A percentile compares a stretch with the other conserved stretches of the same genome.
These are phyloP conservation scores for Sphagnurus paluster DNA, from an alignment of 1,284 basidiomycete species.

Conservation along the genomic window DNA sequence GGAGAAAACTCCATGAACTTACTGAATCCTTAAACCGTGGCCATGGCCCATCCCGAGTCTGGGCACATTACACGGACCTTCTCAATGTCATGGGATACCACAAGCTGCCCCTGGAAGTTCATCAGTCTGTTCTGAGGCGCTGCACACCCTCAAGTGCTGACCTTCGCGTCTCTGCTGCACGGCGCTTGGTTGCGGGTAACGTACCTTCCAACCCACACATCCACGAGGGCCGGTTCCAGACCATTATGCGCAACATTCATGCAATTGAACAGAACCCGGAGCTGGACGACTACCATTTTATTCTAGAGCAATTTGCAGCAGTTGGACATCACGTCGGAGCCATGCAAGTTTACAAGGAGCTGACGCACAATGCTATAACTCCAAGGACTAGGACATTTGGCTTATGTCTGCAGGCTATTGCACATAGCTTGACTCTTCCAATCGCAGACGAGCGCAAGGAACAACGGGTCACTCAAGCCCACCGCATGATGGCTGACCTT, in stretches of 20 bases:
- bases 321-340: slow-evolving; percentile 64
- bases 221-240: slow-evolving; percentile 63
- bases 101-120: slow-evolving; percentile 58
- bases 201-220: slow-evolving; percentile 40
- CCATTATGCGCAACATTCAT: slow-evolving; percentile 68
- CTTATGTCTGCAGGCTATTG: slow-evolving; percentile 66
- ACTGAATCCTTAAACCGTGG: slow-evolving; percentile 26
- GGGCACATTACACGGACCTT: slow-evolving; percentile 60
- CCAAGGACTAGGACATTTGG: slow-evolving; percentile 58
- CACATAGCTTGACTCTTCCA: slow-evolving; percentile 63
- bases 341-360: slow-evolving; percentile 59
- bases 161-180: slow-evolving; percentile 45
- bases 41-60: slow-evolving; percentile 48
- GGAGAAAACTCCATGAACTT: slow-evolving; percentile 28
- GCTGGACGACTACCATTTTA: slow-evolving; percentile 69
- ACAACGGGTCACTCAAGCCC: slow-evolving; percentile 39
- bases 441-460: slow-evolving; percentile 35
- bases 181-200: slow-evolving; percentile 36
- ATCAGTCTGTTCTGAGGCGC: slow-evolving; percentile 65
- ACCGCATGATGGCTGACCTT: slow-evolving; percentile 48
- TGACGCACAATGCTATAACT: slow-evolving; percentile 41
- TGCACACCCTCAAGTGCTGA: slow-evolving; percentile 50
- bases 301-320: slow-evolving; percentile 71
- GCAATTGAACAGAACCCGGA: slow-evolving; percentile 47
- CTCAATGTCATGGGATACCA: slow-evolving; percentile 46